These are phyloP conservation scores for Diatrype stigma DNA, from an alignment of 2,329 filamentous ascomycete genomes.

Conservation along the genomic window DNA sequence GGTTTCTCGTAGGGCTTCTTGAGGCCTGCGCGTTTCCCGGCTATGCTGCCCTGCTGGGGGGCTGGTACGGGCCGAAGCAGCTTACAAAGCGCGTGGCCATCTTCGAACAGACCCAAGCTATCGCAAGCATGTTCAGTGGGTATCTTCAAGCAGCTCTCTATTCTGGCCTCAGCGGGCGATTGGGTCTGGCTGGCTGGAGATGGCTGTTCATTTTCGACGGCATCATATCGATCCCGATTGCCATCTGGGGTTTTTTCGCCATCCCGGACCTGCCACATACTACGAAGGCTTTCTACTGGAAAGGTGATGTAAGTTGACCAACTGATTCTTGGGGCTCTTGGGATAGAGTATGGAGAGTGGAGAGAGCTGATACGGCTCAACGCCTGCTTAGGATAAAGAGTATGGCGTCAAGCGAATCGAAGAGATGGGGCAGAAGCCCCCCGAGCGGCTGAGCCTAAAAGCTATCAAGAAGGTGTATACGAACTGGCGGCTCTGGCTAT, in stretches of 20 bases:
- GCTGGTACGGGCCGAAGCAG: slow-evolving; percentile 27
- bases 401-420: slow-evolving; percentile 18
- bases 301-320: too few species aligned
- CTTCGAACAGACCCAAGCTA: slow-evolving; percentile 19
- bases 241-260: slow-evolving; percentile 27
- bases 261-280: slow-evolving; percentile 30
- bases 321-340: too few species aligned
- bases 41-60: slow-evolving; percentile 23
- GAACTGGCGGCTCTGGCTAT: slow-evolving; percentile 14
- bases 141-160: slow-evolving; percentile 40
- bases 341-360: too few species aligned
- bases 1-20: slow-evolving; percentile 28
- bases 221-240: slow-evolving; percentile 28
- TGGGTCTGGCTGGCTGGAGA: slow-evolving; percentile 37
- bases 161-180: slow-evolving; percentile 31
- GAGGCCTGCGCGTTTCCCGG: slow-evolving; percentile 23
- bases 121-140: slow-evolving; percentile 38
- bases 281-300: slow-evolving; percentile 13
- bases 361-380: slow-evolving; percentile 6
- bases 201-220: slow-evolving; percentile 45
- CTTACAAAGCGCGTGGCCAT: slow-evolving; percentile 26
- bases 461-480: slow-evolving; percentile 11
- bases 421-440: slow-evolving; percentile 13
- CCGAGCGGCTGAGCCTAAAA: slow-evolving; percentile 8
- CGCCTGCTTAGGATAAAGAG: slow-evolving; percentile 18